A percentile compares a stretch with the other conserved stretches of the same genome.
phyloP scores from a whole-genome alignment of 1,139 yeast genomes.

The Suhomyces bolitotheri region DNA sequence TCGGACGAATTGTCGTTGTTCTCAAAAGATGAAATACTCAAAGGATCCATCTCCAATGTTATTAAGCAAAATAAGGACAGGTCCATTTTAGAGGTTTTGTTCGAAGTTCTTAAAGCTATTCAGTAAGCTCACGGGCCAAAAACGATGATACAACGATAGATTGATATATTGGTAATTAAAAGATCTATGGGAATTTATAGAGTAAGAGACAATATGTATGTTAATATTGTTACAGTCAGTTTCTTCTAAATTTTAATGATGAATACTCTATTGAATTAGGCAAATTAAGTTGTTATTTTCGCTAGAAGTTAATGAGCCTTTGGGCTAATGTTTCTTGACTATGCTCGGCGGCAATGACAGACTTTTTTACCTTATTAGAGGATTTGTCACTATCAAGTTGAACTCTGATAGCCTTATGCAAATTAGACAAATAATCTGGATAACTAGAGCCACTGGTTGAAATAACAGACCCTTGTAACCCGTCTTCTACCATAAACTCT shows the following conservation, averaged over 20 bases:
- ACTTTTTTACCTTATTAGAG: conserved; percentile 33
- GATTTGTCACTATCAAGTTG: conserved; percentile 50
- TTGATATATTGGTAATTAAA: too few species aligned
- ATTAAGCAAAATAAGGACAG: conserved; percentile 17
- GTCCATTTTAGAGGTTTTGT: conserved; percentile 21
- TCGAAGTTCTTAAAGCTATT: conserved; percentile 24
- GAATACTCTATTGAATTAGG: too few species aligned
- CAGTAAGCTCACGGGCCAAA: conserved; percentile 1
- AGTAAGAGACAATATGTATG: neutral
- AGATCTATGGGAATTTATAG: too few species aligned
- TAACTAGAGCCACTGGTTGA: conserved; percentile 51
- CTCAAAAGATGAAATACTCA: conserved; percentile 18
- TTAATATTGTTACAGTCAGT: neutral
- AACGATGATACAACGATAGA: too few species aligned
- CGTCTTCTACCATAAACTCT: conserved; percentile 73
- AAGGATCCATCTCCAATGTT: conserved; percentile 20
- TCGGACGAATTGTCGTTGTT: conserved; percentile 14
- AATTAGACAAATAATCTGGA: conserved; percentile 57
- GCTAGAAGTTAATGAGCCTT: conserved; percentile 36
- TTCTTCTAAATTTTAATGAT: neutral
- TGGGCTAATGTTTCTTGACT: conserved; percentile 40
- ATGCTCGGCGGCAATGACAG: conserved; percentile 31
- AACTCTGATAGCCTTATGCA: conserved; percentile 63
- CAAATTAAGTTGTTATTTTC: too few species aligned
- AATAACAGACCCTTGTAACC: conserved; percentile 29